Conservation (phyloP, 1,284 basidiomycete genomes). For the Ganoderma lucidum region DNA sequence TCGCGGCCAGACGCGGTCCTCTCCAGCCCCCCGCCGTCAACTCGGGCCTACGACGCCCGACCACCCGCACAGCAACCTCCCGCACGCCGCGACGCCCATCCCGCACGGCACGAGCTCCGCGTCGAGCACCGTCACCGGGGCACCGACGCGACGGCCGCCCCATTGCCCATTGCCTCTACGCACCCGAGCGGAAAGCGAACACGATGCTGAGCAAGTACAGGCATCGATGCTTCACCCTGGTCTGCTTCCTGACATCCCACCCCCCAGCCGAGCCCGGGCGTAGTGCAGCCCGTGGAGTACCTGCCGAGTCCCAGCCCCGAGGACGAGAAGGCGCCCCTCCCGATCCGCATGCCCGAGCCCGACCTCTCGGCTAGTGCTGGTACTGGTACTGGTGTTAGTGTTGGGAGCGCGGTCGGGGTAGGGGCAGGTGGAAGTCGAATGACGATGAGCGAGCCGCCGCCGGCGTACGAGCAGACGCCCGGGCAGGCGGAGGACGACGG, state of each 20-base stretch:
- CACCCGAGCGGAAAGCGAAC: constrained; percentile 13
- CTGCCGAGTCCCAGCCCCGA: constrained; percentile 19
- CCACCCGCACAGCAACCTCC: constrained; percentile 22
- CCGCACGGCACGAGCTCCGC: constrained; percentile 33
- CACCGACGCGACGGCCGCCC: constrained; percentile 29
- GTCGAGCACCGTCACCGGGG: constrained; percentile 25
- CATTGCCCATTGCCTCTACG: constrained; percentile 32
- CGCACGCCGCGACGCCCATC: constrained; percentile 22
- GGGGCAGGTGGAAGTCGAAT: constrained; percentile 13
- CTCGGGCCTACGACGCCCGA: constrained; percentile 41
- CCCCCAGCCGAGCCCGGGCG: constrained; percentile 33
- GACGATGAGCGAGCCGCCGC: constrained; percentile 35
- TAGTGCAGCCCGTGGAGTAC: constrained; percentile 32
- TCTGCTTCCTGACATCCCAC: constrained; percentile 33
- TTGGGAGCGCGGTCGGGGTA: not conserved
- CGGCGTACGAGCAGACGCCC: constrained; percentile 34
- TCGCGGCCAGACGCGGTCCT: constrained; percentile 27
- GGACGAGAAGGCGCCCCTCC: constrained; percentile 9
- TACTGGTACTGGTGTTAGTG: not conserved
- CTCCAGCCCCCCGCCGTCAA: constrained; percentile 35
- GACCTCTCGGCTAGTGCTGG: constrained; percentile 17
- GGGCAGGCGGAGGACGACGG: constrained; percentile 14
- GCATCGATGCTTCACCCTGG: constrained; percentile 37
- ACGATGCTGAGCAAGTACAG: constrained; percentile 30
- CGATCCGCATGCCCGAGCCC: constrained; percentile 24